Evolutionary conservation across 768 basidiomycete genomes (phyloP).

Genomic region (Sarcomyxa edulis): DNA sequence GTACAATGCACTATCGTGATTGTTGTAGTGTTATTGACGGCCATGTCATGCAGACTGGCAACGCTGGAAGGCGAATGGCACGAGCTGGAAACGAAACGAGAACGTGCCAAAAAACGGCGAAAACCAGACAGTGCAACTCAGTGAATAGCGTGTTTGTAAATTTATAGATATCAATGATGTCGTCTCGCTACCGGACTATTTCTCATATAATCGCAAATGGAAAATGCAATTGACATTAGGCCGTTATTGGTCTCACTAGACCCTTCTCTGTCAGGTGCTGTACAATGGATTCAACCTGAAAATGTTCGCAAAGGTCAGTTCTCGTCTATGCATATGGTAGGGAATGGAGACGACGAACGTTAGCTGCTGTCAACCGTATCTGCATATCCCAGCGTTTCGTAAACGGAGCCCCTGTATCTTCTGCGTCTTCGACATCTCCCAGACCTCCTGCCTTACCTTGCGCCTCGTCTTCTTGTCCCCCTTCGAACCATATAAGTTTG

Average conservation of each 20-base stretch:
- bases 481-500: slow-evolving; percentile 91
- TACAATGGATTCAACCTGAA: slow-evolving; percentile 81
- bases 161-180: slow-evolving; percentile 18
- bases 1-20: slow-evolving; percentile 32
- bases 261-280: slow-evolving; percentile 73
- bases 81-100: slow-evolving; percentile 92
- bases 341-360: slow-evolving; percentile 43
- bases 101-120: slow-evolving; percentile 76
- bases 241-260: slow-evolving; percentile 38
- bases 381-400: slow-evolving; percentile 97
- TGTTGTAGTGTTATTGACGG: no score
- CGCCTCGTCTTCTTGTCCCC: slow-evolving; percentile 84
- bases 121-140: slow-evolving; percentile 49
- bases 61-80: slow-evolving; percentile 95
- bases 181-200: slow-evolving; percentile 17
- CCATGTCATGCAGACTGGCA: slow-evolving; percentile 60
- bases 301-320: slow-evolving; percentile 6
- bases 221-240: no score
- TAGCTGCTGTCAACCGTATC: slow-evolving; percentile 83
- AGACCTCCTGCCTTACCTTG: slow-evolving; percentile 93
- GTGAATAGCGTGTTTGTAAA: slow-evolving; percentile 22
- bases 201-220: slow-evolving; percentile 2
- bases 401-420: slow-evolving; percentile 84
- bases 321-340: neutral
- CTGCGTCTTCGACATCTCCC: slow-evolving; percentile 82